Evolutionary conservation across 768 basidiomycete species (phyloP).

Genomic region (Lactarius hatsudake): DNA sequence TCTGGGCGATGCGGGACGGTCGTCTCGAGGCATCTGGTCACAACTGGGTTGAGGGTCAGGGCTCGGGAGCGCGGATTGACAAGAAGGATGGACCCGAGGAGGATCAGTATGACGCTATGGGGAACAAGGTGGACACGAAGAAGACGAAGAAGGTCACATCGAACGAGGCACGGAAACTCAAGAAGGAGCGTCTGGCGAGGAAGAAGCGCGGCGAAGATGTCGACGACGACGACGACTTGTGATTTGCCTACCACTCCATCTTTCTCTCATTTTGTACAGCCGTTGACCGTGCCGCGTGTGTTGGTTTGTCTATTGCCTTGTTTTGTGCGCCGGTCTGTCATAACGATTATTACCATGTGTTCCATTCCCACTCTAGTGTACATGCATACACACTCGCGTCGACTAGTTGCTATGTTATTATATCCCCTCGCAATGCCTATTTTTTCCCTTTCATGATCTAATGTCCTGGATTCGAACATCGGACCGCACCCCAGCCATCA

Average conservation of each 20-base stretch:
- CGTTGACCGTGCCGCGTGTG: conserved; percentile 23
- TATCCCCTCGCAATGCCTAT: conserved; percentile 13
- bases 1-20: conserved; percentile 99
- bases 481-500: too few relatives aligned
- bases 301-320: conserved; percentile 9
- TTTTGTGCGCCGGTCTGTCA: conserved; percentile 21
- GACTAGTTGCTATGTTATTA: conserved; percentile 13
- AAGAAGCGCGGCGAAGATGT: conserved; percentile 83
- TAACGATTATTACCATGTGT: neutral
- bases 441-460: neutral
- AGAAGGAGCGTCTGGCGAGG: conserved; percentile 95
- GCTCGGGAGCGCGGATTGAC: conserved; percentile 92
- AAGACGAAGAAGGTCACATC: conserved; percentile 87
- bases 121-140: conserved; percentile 88
- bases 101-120: conserved; percentile 93
- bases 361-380: conserved; percentile 8
- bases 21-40: conserved; percentile 94
- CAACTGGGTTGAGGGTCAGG: conserved; percentile 99
- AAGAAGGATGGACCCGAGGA: conserved; percentile 90
- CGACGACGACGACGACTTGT: conserved; percentile 53
- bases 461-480: too few relatives aligned
- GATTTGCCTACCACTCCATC: conserved; percentile 1
- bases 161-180: conserved; percentile 81
- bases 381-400: conserved; percentile 1
- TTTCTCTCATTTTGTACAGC: neutral